phyloP scores from a whole-genome alignment of 73 alveolate genomes.

The Paramecium biaurelia region DNA sequence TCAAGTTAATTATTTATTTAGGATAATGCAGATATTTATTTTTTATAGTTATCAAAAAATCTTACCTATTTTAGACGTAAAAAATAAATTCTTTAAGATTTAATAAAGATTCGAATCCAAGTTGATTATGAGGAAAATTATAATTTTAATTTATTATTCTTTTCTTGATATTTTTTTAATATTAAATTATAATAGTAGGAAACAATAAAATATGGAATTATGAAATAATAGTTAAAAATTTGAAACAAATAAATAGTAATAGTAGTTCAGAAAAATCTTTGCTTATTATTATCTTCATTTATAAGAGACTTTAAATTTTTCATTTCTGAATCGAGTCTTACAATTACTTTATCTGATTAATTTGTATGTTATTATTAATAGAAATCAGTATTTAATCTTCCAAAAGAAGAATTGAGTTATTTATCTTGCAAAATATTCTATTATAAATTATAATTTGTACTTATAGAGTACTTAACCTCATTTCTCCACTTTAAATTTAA shows the following conservation, averaged over 20 bases:
- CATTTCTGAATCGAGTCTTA: neutral
- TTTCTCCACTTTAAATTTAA: conserved; percentile 15
- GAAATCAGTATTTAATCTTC: neutral
- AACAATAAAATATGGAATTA: neutral
- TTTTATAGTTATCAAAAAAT: neutral
- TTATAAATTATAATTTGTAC: neutral
- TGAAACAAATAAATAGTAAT: neutral
- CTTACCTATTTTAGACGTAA: no score
- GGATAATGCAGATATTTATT: neutral
- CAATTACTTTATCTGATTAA: neutral
- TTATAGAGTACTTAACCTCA: neutral
- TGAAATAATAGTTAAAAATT: neutral
- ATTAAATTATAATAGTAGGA: neutral
- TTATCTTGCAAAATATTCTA: neutral
- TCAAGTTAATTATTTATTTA: neutral
- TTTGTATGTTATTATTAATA: neutral
- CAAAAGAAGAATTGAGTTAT: neutral
- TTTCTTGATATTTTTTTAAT: neutral
- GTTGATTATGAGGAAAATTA: neutral
- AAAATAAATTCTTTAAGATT: neutral
- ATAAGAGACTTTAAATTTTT: neutral
- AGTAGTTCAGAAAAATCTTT: neutral
- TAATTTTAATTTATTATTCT: neutral
- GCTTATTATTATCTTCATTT: neutral
- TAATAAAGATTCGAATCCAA: neutral